These are phyloP conservation scores for Colletotrichum ledebouriae DNA, from an alignment of 2,329 filamentous ascomycete species.

Conservation along the genomic window DNA sequence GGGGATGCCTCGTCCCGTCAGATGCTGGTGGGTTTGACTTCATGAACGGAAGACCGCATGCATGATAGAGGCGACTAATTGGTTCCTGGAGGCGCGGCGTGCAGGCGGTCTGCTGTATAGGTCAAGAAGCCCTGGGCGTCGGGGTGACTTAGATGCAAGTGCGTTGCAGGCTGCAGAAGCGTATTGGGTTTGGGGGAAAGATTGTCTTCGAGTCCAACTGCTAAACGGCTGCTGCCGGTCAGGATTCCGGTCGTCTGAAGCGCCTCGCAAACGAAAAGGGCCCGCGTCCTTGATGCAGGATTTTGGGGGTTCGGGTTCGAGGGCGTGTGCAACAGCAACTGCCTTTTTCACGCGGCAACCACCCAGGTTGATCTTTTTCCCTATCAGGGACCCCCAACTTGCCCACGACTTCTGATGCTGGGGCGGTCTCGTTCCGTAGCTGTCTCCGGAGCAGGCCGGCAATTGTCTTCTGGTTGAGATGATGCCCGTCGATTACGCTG, in stretches of 20 bases:
- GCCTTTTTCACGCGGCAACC: conserved; percentile 23
- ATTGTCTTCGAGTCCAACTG: conserved; percentile 28
- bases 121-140: conserved; percentile 49
- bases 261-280: conserved; percentile 34
- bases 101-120: conserved; percentile 52
- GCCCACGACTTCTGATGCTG: conserved; percentile 8
- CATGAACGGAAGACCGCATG: conserved; percentile 61
- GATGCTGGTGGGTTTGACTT: conserved; percentile 53
- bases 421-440: background rate
- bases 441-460: background rate
- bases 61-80: conserved; percentile 60
- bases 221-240: conserved; percentile 14
- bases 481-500: conserved; percentile 1
- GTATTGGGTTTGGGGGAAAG: conserved; percentile 46
- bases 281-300: conserved; percentile 34
- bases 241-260: conserved; percentile 45
- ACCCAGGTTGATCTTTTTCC: conserved; percentile 33
- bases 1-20: conserved; percentile 49
- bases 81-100: conserved; percentile 51
- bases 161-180: conserved; percentile 42
- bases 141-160: conserved; percentile 49
- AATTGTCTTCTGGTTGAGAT: background rate
- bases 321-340: conserved; percentile 36
- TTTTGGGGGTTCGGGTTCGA: conserved; percentile 19
- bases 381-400: conserved; percentile 23